phyloP scores from a whole-genome alignment of 306 rosid genomes.

The Cicer yamashitae region DNA sequence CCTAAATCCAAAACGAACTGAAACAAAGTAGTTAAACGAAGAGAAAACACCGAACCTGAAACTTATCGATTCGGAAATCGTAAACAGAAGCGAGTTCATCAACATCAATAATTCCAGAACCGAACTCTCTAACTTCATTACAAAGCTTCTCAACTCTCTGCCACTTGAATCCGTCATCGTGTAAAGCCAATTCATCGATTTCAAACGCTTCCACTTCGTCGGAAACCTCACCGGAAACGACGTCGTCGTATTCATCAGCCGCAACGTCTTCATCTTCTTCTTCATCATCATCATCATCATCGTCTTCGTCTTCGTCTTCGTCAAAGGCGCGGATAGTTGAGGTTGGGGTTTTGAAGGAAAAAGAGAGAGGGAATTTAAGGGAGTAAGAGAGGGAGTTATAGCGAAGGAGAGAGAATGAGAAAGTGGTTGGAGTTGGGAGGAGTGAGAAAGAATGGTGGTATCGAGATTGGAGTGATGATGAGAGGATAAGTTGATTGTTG shows the following conservation, averaged over 20 bases:
- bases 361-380: conserved; percentile 50
- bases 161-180: conserved; percentile 77
- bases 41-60: conserved; percentile 62
- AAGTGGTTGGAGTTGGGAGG: conserved; percentile 15
- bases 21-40: not conserved
- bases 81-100: conserved; percentile 82
- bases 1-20: not conserved
- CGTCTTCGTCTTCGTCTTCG: conserved; percentile 66
- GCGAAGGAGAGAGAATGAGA: conserved; percentile 41
- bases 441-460: conserved; percentile 29
- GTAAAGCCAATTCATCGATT: conserved; percentile 32
- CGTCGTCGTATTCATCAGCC: conserved; percentile 79
- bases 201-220: conserved; percentile 52
- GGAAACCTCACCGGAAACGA: conserved; percentile 53
- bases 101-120: conserved; percentile 73
- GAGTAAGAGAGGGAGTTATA: conserved; percentile 43
- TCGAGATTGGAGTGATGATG: conserved; percentile 46
- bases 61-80: conserved; percentile 87
- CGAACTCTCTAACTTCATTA: conserved; percentile 75
- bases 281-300: conserved; percentile 55
- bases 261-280: conserved; percentile 65
- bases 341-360: conserved; percentile 54
- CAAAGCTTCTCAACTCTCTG: conserved; percentile 85
- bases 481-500: conserved; percentile 50
- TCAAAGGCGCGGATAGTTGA: conserved; percentile 54